A percentile compares a stretch with the other conserved stretches of the same genome.
Evolutionary conservation across 73 alveolate species (phyloP).

Genomic region (Uronychia binucleata): DNA sequence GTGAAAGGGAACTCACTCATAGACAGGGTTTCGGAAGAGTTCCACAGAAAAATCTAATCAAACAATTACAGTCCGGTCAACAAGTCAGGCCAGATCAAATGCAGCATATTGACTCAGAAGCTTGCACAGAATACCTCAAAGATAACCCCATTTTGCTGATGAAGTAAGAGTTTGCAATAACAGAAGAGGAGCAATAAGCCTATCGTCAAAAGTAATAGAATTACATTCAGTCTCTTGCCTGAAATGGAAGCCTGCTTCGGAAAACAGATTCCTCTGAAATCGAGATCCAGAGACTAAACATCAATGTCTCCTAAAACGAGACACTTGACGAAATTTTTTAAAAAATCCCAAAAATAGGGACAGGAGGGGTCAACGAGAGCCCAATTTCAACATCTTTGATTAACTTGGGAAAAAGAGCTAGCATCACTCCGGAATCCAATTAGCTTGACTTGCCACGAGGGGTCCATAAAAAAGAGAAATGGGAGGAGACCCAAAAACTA

Average conservation of each 20-base stretch:
- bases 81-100: background rate
- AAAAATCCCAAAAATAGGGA: too few species aligned
- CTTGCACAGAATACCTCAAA: background rate
- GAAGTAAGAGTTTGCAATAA: background rate
- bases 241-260: background rate
- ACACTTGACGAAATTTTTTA: background rate
- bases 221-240: background rate
- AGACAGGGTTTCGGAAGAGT: background rate
- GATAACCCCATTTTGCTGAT: background rate
- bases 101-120: background rate
- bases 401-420: background rate
- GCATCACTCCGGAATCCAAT: background rate
- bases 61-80: background rate
- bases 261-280: background rate
- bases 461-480: too few species aligned
- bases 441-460: too few species aligned
- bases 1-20: background rate
- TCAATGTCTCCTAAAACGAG: background rate
- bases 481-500: background rate
- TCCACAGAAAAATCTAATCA: background rate
- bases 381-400: background rate
- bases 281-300: background rate
- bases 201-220: too few species aligned
- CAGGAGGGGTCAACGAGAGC: background rate
- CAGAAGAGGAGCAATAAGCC: background rate